These are phyloP conservation scores for Solanum sitiens DNA, from an alignment of 257 asterid species.

Conservation along the genomic window DNA sequence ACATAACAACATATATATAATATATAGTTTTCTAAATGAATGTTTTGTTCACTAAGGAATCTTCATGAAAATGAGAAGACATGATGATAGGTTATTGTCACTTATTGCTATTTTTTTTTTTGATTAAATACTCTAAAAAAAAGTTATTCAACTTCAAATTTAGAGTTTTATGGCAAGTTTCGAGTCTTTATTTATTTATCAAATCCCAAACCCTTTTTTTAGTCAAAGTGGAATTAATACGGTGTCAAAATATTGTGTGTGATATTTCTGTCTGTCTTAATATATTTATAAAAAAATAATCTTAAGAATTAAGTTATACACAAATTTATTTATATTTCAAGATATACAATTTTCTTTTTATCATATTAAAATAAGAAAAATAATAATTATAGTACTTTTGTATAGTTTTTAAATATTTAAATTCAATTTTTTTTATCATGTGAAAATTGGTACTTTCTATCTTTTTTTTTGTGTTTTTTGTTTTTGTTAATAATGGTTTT, in stretches of 20 bases:
- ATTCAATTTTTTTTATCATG: too few species aligned
- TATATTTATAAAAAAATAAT: neutral
- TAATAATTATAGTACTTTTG: too few species aligned
- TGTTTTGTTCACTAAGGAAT: neutral
- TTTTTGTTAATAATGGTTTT: neutral
- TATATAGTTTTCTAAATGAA: neutral
- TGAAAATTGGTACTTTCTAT: neutral
- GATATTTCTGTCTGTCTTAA: neutral
- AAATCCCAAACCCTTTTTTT: neutral
- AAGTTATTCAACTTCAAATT: neutral
- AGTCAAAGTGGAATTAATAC: neutral
- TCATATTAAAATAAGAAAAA: neutral
- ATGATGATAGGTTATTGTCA: neutral
- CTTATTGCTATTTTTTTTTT: neutral
- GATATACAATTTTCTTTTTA: too few species aligned
- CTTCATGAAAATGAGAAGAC: neutral
- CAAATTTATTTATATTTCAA: neutral
- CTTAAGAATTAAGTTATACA: neutral
- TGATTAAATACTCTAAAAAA: neutral
- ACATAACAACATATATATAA: neutral
- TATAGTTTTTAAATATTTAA: too few species aligned
- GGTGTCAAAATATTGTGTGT: neutral
- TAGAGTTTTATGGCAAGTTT: neutral
- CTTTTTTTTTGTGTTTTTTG: neutral
- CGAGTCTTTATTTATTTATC: neutral